Evolutionary conservation across 2,329 filamentous ascomycete genomes (phyloP), one percentile per base, ranked within the genome.

Genomic region (Arthrobotrys entomopaga): DNA sequence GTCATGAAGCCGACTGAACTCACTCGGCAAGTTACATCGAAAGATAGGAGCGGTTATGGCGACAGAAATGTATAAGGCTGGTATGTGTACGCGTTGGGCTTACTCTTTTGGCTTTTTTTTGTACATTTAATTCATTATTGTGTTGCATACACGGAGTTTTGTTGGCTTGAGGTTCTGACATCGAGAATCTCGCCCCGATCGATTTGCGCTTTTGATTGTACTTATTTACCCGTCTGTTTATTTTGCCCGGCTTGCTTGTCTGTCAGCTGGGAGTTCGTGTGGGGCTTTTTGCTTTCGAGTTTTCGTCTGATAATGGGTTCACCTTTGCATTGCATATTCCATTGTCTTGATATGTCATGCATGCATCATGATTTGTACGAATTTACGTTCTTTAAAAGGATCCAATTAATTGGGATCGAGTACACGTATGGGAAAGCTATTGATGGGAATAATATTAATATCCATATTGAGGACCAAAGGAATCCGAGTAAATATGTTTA

Each of bases 151-250:
- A n/a, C 46, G 43, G 52, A 65, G 42, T 70, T 56, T 50, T 48
- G 4, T 65, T 53, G 67, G 67, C 67, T 72, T 26, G 53, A 59
- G 58, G 66, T 65, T 65, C 46, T 15, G 29, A 11, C n/a, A 40
- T 46, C 16, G 13, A n/a, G 42, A 53, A 65, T 65, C 67, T 65
- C 59, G 67, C 67, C 60, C 26, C 29, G 29, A 42, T 42, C 40
- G 46, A 46, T 57, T 60, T 70, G 58, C 65, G 16, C 58, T 64
- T 63, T 64, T 63, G 58, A 46, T 38, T n/a, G n/a, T n/a, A n/a
- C n/a, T n/a, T n/a, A n/a, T n/a, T n/a, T n/a, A n/a, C n/a, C n/a
- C n/a, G n/a, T n/a, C n/a, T n/a, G 15, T 10, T 48, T 42, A 29
- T 63, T 61, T 69, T 53, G 22, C 53, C 40, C n/a, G 49, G 20